Base-by-base conservation (phyloP, 2,329 filamentous ascomycete species). In the Aureobasidium sp. region DNA sequence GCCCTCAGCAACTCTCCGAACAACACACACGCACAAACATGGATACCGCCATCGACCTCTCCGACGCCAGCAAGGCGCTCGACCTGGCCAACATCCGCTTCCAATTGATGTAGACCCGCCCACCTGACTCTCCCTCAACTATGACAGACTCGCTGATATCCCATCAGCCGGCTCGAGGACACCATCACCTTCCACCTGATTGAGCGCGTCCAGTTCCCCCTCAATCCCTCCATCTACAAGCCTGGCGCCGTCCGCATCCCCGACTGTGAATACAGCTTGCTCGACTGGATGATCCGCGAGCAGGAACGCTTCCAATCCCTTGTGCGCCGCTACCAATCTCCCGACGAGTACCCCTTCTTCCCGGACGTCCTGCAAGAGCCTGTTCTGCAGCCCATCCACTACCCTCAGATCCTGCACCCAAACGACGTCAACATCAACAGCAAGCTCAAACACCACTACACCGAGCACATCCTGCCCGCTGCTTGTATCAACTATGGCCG, bases 261-360 rank as follows among this genome's bases (percentile, higher is more conserved):
- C 21, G 78, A 85, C 71, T 84, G 80, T 73, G 73, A 83, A 58
- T 83, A 94, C 61, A 91, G 88, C 74, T 90, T 99, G 73, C 86
- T 96, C 74, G 94, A 97, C 80, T 99, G 93, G 89, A 88, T 96
- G 72, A 86, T 97, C 32, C 83, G 82, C 67, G 89, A 96, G 74
- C 90, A 96, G 72, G 94, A 99, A 77, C 87, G 86, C 65, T 79
- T 97, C 6, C 93, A 99, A 74, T 96, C 92, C 15, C 84, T 91
- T 58, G 92, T 99, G 67, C 91, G 94, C 67, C 91, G 94, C 72
- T 99, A 91, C 80, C 87, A 99, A 74, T 91, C 91, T 0, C 94
- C 94, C 42, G 94, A 99, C 80, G 94, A 99, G 77, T 93, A 96
- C 75, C 90, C 94, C 27, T 99, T 97, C 84, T 99, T 97, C 78